Percentiles rank a stretch among this genome's conserved stretches.
Conservation (phyloP, 2,329 filamentous ascomycete species). For the Mycosphaerella arachidis region DNA sequence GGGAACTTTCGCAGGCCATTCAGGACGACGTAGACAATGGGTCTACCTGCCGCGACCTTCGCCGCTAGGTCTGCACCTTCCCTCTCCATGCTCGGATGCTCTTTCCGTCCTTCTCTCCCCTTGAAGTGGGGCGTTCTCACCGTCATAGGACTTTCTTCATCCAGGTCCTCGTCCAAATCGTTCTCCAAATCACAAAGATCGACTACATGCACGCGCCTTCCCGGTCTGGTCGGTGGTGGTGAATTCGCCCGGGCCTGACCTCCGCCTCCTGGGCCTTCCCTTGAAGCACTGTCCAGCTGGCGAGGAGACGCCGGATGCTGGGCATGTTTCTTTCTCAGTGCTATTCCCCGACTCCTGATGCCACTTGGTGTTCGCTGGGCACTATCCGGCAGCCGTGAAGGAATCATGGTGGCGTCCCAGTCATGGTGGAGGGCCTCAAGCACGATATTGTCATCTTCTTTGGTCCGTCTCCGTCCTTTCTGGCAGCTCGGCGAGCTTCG, state of each 20-base stretch:
- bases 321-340: neutral
- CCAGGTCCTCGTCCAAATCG: neutral
- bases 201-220: neutral
- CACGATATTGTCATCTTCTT: neutral
- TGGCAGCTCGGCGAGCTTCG: neutral
- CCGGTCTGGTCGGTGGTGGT: neutral
- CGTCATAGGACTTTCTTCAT: neutral
- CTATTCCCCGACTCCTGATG: neutral
- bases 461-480: neutral
- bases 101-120: neutral
- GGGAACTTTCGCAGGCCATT: neutral
- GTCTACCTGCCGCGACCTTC: neutral
- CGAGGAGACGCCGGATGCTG: neutral
- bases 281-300: neutral
- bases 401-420: neutral
- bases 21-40: neutral
- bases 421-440: neutral
- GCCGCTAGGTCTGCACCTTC: neutral
- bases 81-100: neutral
- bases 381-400: neutral
- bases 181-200: neutral
- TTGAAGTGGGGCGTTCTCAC: neutral
- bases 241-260: neutral
- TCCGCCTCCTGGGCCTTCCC: neutral
- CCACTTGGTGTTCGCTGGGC: neutral